phyloP scores from a whole-genome alignment of 306 rosid species.

The Lithocarpus polystachyus region DNA sequence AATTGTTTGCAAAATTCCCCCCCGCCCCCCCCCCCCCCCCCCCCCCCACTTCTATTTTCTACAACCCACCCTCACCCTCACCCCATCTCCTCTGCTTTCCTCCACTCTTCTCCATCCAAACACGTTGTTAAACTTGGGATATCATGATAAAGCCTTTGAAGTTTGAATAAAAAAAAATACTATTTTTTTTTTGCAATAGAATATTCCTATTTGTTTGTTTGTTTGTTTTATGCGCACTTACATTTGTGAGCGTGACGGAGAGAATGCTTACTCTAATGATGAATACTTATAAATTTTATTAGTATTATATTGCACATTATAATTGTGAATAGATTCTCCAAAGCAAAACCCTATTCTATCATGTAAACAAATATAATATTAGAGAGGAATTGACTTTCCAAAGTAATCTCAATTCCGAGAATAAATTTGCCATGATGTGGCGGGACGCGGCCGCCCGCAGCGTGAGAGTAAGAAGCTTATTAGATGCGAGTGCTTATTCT shows the following conservation, averaged over 20 bases:
- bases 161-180: background rate
- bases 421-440: conserved; percentile 13
- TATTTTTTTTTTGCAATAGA: background rate
- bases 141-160: background rate
- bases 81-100: no score
- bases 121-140: no score
- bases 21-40: no score
- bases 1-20: no score
- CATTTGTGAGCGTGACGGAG: background rate
- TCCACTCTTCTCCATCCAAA: no score
- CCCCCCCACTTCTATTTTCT: no score
- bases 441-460: conserved; percentile 50
- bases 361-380: background rate
- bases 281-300: background rate
- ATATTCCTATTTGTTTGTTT: background rate
- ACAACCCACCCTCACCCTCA: no score
- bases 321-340: conserved; percentile 1
- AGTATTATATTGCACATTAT: background rate
- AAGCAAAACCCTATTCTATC: conserved; percentile 7
- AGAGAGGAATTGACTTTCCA: conserved; percentile 16
- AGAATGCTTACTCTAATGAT: background rate
- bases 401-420: background rate
- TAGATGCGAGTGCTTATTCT: conserved; percentile 19
- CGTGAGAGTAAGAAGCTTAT: conserved; percentile 24
- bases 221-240: background rate